Evolutionary conservation across 768 basidiomycete genomes (phyloP), one percentile per base, ranked within the genome.

Genomic region (Mycena belliarum): DNA sequence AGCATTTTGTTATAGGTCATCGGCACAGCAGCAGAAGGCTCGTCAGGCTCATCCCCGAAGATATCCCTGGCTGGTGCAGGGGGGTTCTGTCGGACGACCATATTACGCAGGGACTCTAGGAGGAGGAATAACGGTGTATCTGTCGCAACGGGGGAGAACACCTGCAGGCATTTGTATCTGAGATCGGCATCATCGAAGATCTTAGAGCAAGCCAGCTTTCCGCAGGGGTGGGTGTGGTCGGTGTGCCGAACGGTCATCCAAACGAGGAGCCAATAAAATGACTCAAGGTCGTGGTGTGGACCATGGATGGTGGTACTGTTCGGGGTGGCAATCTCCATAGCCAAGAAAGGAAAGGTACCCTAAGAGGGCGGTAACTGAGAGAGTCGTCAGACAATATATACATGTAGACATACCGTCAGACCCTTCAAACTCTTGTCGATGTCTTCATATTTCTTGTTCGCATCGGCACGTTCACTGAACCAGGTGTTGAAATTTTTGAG

Each of bases 331-430:
- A 26, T 28, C 7, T 45, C 47, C 46, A 62, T 38, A 6, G 60
- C 55, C 41, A 62, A 45, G 37, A 58, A 62, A 9, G 55, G 56
- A 42, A 26, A 42, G 0, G 61, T 62, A 1, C 61, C 61, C 61
- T 62, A 26, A n/a, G n/a, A n/a, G n/a, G n/a, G n/a, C n/a, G n/a
- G n/a, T n/a, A n/a, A n/a, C n/a, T n/a, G n/a, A n/a, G n/a, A n/a
- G n/a, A n/a, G n/a, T n/a, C n/a, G n/a, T n/a, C n/a, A n/a, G n/a
- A n/a, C n/a, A n/a, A n/a, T n/a, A n/a, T n/a, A n/a, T n/a, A n/a
- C n/a, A n/a, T n/a, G n/a, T n/a, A n/a, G 5, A 49, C 53, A 10
- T 14, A 61, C 60, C 2, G 60, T 56, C 15, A 61, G 0, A 2
- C 49, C 44, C 41, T 55, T 61, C 10, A 52, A 32, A 18, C 35